Conservation (phyloP, 2,329 filamentous ascomycete genomes). For the Beauveria varroae region DNA sequence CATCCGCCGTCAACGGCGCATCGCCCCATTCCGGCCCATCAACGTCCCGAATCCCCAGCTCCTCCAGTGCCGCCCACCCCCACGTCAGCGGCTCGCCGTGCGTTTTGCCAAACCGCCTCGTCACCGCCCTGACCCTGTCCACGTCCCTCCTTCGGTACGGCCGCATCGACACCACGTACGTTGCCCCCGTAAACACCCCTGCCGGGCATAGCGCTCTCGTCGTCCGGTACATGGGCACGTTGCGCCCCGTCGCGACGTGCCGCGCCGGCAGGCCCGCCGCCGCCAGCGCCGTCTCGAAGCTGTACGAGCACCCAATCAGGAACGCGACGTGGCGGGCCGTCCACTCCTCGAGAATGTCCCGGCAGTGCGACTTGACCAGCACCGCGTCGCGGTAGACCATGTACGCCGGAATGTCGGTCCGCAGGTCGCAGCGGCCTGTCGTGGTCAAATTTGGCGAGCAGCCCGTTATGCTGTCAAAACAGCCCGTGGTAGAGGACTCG, state of each 20-base stretch:
- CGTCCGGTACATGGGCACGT: slow-evolving; percentile 56
- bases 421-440: slow-evolving; percentile 44
- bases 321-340: slow-evolving; percentile 52
- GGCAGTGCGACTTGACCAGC: slow-evolving; percentile 28
- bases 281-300: slow-evolving; percentile 51
- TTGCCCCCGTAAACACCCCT: slow-evolving; percentile 47
- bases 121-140: slow-evolving; percentile 45
- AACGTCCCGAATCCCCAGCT: slow-evolving; percentile 48
- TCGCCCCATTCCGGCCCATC: slow-evolving; percentile 51
- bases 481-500: slow-evolving; percentile 38
- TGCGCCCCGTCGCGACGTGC: slow-evolving; percentile 39
- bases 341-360: slow-evolving; percentile 45
- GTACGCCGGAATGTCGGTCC: slow-evolving; percentile 50
- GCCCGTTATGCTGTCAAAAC: slow-evolving; percentile 30
- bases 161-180: slow-evolving; percentile 57
- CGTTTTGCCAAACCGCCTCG: slow-evolving; percentile 44
- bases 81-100: slow-evolving; percentile 60
- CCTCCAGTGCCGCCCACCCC: slow-evolving; percentile 50
- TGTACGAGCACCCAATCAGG: slow-evolving; percentile 57
- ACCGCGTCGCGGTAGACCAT: slow-evolving; percentile 47
- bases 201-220: slow-evolving; percentile 47
- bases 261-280: slow-evolving; percentile 42
- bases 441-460: slow-evolving; percentile 25
- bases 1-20: slow-evolving; percentile 31
- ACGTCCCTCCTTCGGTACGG: slow-evolving; percentile 45